Evolutionary conservation across 176 grass and related monocot species (phyloP).

Genomic region (Hyparrhenia diplandra): DNA sequence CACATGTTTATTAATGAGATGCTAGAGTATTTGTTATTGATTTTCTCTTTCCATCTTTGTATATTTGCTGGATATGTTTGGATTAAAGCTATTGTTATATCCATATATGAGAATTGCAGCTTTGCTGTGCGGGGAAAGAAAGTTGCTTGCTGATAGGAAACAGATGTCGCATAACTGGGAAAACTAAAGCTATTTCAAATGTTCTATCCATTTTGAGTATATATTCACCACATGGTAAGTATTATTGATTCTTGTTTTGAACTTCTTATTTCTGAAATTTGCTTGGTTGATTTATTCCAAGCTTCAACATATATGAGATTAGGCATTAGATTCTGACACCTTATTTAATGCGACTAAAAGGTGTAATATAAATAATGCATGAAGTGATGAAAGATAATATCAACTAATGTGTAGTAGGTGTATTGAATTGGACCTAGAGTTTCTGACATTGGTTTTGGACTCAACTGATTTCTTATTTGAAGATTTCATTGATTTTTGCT

Average conservation of each 20-base stretch:
- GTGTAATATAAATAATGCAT: neutral
- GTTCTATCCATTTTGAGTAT: conserved; percentile 97
- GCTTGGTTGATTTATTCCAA: neutral
- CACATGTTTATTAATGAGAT: neutral
- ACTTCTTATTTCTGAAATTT: neutral
- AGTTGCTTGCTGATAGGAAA: conserved; percentile 94
- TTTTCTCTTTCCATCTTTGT: neutral
- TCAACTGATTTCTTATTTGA: neutral
- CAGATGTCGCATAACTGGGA: conserved; percentile 97
- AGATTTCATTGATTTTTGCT: neutral
- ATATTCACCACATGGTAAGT: conserved; percentile 93
- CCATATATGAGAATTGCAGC: conserved; percentile 59
- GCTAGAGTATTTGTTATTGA: conserved; percentile 5
- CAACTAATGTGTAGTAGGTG: neutral
- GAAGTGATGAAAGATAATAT: neutral
- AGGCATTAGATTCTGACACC: neutral
- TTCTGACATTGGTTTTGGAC: neutral
- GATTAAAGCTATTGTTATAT: conserved; percentile 5
- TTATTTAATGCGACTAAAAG: neutral
- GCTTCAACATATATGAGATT: neutral
- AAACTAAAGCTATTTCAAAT: conserved; percentile 98
- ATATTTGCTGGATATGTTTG: conserved; percentile 17
- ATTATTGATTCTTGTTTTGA: conserved; percentile 5
- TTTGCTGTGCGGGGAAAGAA: conserved; percentile 95
- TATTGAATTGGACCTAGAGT: neutral